Percentiles rank a stretch among this genome's conserved stretches.
phyloP scores from a whole-genome alignment of 306 rosid genomes.

The Begonia peltatifolia region DNA sequence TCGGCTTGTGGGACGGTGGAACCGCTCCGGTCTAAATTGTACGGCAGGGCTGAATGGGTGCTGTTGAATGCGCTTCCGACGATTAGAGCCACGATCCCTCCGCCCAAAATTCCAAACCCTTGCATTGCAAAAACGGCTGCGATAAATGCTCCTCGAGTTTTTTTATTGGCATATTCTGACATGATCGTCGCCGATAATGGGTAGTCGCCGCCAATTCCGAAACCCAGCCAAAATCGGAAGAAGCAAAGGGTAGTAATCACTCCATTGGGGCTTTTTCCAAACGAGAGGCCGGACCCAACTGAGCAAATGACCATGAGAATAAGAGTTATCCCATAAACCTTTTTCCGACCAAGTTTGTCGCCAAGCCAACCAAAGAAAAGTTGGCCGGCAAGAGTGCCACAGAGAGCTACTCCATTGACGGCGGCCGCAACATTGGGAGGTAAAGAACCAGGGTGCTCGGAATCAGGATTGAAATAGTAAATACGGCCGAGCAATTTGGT shows the following conservation, averaged over 20 bases:
- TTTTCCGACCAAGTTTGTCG: conserved; percentile 13
- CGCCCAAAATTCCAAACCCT: conserved; percentile 6
- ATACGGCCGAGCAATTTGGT: conserved; percentile 62
- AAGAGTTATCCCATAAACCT: conserved; percentile 13
- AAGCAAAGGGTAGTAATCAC: conserved; percentile 13
- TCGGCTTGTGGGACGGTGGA: conserved; percentile 8
- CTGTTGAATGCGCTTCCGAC: conserved; percentile 2
- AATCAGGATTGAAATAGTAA: conserved; percentile 17
- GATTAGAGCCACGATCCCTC: conserved; percentile 8
- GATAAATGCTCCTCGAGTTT: conserved; percentile 15
- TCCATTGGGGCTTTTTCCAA: conserved; percentile 1
- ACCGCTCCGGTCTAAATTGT: not conserved
- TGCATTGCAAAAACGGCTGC: conserved; percentile 15
- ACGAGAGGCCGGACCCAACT: conserved; percentile 14
- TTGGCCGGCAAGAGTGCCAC: conserved; percentile 14
- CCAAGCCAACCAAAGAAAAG: conserved; percentile 23
- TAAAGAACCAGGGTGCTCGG: conserved; percentile 3
- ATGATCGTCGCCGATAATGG: conserved; percentile 21
- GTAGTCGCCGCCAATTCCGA: conserved; percentile 17
- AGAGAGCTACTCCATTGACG: conserved; percentile 10
- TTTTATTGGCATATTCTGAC: conserved; percentile 18
- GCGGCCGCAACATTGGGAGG: conserved; percentile 7
- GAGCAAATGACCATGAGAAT: conserved; percentile 12
- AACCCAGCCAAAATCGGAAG: conserved; percentile 19
- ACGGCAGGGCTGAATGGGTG: not conserved